A percentile compares a stretch with the other conserved stretches of the same genome.
Conservation (phyloP, 345 rosid species). For the Moringa oleifera region DNA sequence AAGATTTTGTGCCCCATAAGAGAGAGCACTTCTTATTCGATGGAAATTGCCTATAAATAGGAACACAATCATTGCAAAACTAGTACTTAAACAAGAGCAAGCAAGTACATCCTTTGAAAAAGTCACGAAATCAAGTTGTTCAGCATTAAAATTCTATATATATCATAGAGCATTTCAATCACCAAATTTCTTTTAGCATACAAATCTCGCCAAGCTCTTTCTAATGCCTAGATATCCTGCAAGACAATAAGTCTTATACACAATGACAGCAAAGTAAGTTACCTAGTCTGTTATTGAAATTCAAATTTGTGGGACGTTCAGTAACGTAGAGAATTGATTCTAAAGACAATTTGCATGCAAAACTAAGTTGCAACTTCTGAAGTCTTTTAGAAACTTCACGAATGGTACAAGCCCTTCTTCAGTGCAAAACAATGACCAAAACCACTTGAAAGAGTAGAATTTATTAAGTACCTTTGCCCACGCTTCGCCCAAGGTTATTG, state of each 20-base stretch:
- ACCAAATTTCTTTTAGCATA: no score
- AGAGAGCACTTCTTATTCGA: slow-evolving; percentile 61
- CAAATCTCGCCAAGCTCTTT: no score
- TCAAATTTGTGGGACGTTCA: neutral
- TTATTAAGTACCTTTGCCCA: slow-evolving; percentile 56
- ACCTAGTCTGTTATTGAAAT: no score
- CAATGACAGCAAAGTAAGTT: no score
- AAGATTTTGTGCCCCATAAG: slow-evolving; percentile 51
- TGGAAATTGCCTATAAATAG: slow-evolving; percentile 51
- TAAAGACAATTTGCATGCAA: neutral
- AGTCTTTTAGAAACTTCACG: neutral
- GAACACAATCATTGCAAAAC: neutral
- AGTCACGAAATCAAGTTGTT: neutral
- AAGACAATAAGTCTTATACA: no score
- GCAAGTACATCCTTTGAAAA: neutral
- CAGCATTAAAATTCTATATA: no score
- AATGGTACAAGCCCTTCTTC: neutral
- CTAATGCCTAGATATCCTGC: no score
- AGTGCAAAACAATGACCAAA: neutral
- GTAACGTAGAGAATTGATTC: neutral
- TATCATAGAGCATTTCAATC: no score
- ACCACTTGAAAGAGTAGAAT: slow-evolving; percentile 3
- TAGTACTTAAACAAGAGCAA: neutral
- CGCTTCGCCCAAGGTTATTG: slow-evolving; percentile 93
- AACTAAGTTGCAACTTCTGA: neutral